phyloP scores from a whole-genome alignment of 495 filamentous ascomycete genomes.

The Neurospora sp. region DNA sequence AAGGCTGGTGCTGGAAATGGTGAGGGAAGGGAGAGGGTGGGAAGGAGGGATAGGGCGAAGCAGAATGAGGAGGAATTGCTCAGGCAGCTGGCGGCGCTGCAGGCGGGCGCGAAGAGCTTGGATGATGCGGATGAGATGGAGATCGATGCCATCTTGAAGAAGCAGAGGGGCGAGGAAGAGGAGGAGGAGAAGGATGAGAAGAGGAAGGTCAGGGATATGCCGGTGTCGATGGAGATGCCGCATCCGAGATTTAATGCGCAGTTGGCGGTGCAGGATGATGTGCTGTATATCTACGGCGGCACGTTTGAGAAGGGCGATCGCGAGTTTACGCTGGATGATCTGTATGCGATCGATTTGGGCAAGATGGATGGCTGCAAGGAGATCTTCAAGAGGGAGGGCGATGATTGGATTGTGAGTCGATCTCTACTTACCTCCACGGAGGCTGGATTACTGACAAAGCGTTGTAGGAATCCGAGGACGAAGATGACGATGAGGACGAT shows the following conservation, averaged over 20 bases:
- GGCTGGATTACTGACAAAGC: conserved; percentile 14
- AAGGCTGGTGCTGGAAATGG: conserved; percentile 32
- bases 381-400: conserved; percentile 72
- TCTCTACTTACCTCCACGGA: neutral
- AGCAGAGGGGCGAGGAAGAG: conserved; percentile 11
- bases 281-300: conserved; percentile 85
- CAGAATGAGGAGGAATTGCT: conserved; percentile 86
- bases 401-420: conserved; percentile 64
- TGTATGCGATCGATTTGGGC: conserved; percentile 83
- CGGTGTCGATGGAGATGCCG: conserved; percentile 64
- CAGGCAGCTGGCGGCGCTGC: conserved; percentile 69
- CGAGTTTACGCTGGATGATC: conserved; percentile 89
- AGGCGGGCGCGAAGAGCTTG: conserved; percentile 28
- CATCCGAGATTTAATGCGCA: conserved; percentile 83
- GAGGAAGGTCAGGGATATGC: conserved; percentile 40
- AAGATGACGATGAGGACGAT: conserved; percentile 52
- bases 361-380: conserved; percentile 88
- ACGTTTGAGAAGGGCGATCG: conserved; percentile 91
- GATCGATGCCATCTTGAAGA: conserved; percentile 22
- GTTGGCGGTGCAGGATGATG: conserved; percentile 82
- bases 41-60: conserved; percentile 57
- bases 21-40: conserved; percentile 38
- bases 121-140: conserved; percentile 49
- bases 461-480: conserved; percentile 50
- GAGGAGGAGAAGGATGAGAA: conserved; percentile 38